Base-by-base conservation (phyloP, 2,329 filamentous ascomycete species). In the Colletotrichum sp. region DNA sequence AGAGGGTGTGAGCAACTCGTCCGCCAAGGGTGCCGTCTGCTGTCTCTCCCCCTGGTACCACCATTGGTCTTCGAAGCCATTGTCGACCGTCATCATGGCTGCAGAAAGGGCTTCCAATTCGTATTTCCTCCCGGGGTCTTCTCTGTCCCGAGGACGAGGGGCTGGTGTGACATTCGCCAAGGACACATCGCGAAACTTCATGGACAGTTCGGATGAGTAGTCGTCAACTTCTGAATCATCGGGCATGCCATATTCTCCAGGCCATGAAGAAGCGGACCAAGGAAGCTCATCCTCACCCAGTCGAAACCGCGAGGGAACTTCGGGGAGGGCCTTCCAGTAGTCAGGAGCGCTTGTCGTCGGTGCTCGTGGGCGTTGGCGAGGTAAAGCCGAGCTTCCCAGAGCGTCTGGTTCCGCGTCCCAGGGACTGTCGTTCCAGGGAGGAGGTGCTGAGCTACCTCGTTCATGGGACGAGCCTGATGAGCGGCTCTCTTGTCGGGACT, bases 1-100 rank as follows among this genome's bases (percentile, higher is more conserved):
- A 78, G 34, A 67, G 67, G 28, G 80, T 58, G 72, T 72, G 60
- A 82, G 75, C 60, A 81, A 28, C 2, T 81, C 82, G 24, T 82
- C 81, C 8, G 80, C 80, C 68, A 79, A 21, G 24, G 60, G 28
- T 9, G 30, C 80, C 36, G 78, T 83, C 75, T 55, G 74, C 43
- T 76, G 74, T 3, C 85, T 81, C 10, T 76, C 74, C 2, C 88
- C 89, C 76, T 88, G 87, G 78, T 90, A 87, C 89, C 89, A 91
- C 89, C 89, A 90, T 80, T 91, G 89, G 76, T 88, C 87, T 82
- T 91, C 89, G 77, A 91, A 91, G 4, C 89, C 89, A 78, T 90
- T 91, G 79, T 91, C 89, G 5, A 91, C 87, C 4, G 89, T 91
- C 83, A 91, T 87, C 85, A 91, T 86, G 48, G 89, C 89, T 6